A percentile compares a stretch with the other conserved stretches of the same genome.
These are phyloP conservation scores for Tuber microsphaerosporum DNA, from an alignment of 495 filamentous ascomycete genomes.

Conservation along the genomic window DNA sequence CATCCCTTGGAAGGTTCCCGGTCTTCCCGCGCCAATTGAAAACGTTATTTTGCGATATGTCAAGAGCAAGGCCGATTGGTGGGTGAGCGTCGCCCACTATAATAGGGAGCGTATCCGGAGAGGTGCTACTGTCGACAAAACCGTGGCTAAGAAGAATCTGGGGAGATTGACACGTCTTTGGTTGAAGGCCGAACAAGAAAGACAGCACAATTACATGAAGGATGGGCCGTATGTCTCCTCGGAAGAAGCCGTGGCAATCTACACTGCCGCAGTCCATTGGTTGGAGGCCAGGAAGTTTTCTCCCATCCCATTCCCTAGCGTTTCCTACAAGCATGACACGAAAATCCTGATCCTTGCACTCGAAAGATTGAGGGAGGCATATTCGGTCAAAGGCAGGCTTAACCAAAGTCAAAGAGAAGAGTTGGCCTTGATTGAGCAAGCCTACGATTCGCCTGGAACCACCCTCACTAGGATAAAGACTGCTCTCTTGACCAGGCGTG, in stretches of 20 bases:
- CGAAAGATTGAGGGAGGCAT: conserved; percentile 88
- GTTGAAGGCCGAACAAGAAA: conserved; percentile 97
- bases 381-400: conserved; percentile 92
- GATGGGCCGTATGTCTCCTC: conserved; percentile 98
- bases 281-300: conserved; percentile 97
- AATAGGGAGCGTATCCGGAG: conserved; percentile 93
- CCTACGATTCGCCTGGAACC: conserved; percentile 95
- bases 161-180: conserved; percentile 89
- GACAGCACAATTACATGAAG: conserved; percentile 99
- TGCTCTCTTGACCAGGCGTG: conserved; percentile 90
- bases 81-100: conserved; percentile 97
- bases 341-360: conserved; percentile 97
- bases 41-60: conserved; percentile 98
- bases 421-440: conserved; percentile 94
- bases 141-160: conserved; percentile 98
- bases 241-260: conserved; percentile 96
- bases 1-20: conserved; percentile 98
- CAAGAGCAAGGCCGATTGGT: conserved; percentile 99
- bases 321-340: conserved; percentile 99
- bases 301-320: conserved; percentile 96
- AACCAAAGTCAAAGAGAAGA: conserved; percentile 99
- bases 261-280: conserved; percentile 98
- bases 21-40: conserved; percentile 90
- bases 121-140: conserved; percentile 97
- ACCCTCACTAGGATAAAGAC: conserved; percentile 96